Evolutionary conservation across 1,284 basidiomycete genomes (phyloP).

Genomic region (Rhodofomes roseus): DNA sequence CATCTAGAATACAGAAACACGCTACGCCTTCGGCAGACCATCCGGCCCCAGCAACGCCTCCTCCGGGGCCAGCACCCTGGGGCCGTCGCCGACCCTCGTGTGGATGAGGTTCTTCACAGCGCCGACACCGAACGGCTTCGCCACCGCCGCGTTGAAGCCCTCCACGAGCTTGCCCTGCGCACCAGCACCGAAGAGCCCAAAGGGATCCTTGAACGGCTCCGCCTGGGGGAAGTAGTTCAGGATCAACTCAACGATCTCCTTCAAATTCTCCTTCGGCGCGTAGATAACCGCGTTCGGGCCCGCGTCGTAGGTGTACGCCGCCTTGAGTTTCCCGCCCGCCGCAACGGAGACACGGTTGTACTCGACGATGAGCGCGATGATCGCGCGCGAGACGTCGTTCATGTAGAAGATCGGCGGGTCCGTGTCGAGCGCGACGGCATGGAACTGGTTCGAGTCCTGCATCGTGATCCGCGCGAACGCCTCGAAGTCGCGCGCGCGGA

Average conservation of each 20-base stretch:
- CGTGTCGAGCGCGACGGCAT: constrained; percentile 96
- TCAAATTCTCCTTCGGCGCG: constrained; percentile 74
- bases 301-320: constrained; percentile 97
- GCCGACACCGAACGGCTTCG: constrained; percentile 69
- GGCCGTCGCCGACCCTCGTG: constrained; percentile 89
- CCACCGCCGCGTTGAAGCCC: constrained; percentile 79
- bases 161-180: constrained; percentile 47
- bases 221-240: constrained; percentile 82
- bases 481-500: constrained; percentile 81
- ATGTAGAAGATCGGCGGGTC: constrained; percentile 98
- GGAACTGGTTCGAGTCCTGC: constrained; percentile 98
- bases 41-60: constrained; percentile 54
- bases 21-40: constrained; percentile 51
- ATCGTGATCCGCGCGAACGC: constrained; percentile 90
- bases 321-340: constrained; percentile 65
- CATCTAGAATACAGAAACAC: constrained; percentile 1
- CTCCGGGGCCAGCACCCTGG: constrained; percentile 56
- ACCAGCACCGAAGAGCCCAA: constrained; percentile 52
- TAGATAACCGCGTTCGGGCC: constrained; percentile 99
- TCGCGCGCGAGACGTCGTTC: constrained; percentile 90
- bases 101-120: constrained; percentile 88
- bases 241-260: constrained; percentile 74
- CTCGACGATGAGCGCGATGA: constrained; percentile 88
- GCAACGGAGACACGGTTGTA: constrained; percentile 83
- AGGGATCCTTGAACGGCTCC: constrained; percentile 72